Conservation (phyloP, 176 grass and related monocot species). For the Carex kokanica region DNA sequence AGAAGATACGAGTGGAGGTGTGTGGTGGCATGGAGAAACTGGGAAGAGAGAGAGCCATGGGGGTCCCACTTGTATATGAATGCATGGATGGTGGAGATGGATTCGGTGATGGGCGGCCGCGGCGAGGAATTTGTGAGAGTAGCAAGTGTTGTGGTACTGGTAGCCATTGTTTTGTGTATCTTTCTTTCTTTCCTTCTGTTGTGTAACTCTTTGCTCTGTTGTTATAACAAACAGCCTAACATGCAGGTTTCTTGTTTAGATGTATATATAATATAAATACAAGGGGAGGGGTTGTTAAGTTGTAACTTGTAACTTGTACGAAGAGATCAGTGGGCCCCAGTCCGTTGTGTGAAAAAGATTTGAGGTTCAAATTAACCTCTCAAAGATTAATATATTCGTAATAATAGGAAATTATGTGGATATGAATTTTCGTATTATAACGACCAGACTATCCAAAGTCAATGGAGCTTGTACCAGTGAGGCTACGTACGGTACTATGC, state of each 20-base stretch:
- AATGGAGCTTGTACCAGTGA: background rate
- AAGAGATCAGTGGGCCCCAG: background rate
- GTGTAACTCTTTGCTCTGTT: background rate
- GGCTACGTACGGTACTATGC: too few relatives aligned
- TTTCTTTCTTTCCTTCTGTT: background rate
- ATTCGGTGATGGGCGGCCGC: constrained; percentile 37
- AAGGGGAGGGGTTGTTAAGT: too few relatives aligned
- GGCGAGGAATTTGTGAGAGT: background rate
- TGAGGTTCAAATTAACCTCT: background rate
- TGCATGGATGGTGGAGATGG: constrained; percentile 35
- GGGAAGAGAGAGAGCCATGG: background rate
- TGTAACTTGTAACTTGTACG: too few relatives aligned
- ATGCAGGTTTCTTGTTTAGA: too few relatives aligned
- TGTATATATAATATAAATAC: too few relatives aligned
- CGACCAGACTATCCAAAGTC: background rate
- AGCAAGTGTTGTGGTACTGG: background rate
- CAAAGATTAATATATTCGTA: background rate
- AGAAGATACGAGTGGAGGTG: constrained; percentile 65
- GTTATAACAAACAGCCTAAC: background rate
- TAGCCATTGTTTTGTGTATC: background rate
- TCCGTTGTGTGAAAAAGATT: background rate
- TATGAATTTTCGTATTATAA: background rate
- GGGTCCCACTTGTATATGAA: constrained; percentile 51
- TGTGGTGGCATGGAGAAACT: constrained; percentile 40
- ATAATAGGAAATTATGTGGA: background rate